Percentiles rank a stretch among this genome's conserved stretches.
Conservation (phyloP, 257 asterid genomes). For the Coffea eugenioides region DNA sequence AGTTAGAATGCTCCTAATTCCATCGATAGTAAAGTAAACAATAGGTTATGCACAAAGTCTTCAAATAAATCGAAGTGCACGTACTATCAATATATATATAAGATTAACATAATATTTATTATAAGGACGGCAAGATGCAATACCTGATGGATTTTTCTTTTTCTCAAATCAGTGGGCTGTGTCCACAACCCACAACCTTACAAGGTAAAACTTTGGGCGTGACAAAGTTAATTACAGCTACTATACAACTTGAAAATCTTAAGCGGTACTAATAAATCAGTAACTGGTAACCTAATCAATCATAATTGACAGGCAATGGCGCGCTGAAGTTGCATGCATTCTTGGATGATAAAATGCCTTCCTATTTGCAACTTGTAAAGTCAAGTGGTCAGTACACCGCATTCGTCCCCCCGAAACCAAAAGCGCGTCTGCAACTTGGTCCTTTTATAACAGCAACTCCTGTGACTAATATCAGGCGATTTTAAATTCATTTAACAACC, state of each 20-base stretch:
- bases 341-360: neutral
- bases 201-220: too few species aligned
- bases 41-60: too few species aligned
- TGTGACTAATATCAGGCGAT: neutral
- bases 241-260: neutral
- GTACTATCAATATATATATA: too few species aligned
- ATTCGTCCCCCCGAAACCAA: conserved; percentile 3
- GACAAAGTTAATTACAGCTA: too few species aligned
- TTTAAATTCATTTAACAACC: neutral
- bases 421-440: neutral
- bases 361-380: neutral
- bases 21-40: too few species aligned
- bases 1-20: too few species aligned
- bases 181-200: too few species aligned
- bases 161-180: too few species aligned
- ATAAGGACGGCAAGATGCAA: too few species aligned
- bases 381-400: conserved; percentile 5
- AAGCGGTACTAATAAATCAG: neutral
- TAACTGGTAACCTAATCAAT: neutral
- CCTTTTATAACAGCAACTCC: neutral
- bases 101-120: too few species aligned
- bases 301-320: neutral
- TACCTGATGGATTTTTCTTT: too few species aligned
- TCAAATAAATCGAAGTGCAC: too few species aligned
- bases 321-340: neutral